Base-by-base conservation (phyloP, 1,284 basidiomycete species). In the Quambalaria eucalypti region DNA sequence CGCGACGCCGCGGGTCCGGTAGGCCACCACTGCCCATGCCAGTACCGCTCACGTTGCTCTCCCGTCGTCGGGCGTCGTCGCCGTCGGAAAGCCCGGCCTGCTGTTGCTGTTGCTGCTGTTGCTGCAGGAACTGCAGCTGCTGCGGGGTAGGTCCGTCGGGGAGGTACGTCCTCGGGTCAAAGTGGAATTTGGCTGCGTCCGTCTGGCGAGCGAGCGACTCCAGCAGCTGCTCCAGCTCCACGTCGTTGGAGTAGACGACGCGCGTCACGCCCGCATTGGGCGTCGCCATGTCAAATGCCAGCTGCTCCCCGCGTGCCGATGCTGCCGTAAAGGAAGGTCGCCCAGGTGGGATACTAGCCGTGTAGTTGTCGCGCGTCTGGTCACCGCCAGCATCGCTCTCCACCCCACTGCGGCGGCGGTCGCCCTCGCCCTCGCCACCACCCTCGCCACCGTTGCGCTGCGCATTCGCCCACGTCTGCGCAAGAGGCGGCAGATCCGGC, bases 181-280 rank as follows among this genome's bases (percentile, higher is more conserved):
- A 64, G 29, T 65, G 63, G 33, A 71, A 71, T 42, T 71, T 71
- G 52, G 67, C 68, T 39, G 59, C 61, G 33, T 64, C 62, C 21
- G 62, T 65, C 25, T 54, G 50, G 16, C 51, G 51, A 0, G 62
- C 63, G 9, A 71, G 49, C 1, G 59, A 51, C 48, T 69, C 62
- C 28, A 71, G 61, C 1, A 71, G 55, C 16, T 54, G 54, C 1
- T 68, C 68, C 12, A 71, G 55, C 40, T 71, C 67, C 12, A 65
- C 63, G 51, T 71, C 68, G 30, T 57, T 62, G 44, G 68, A 66
- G 52, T 71, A 71, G 12, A 71, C 63, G 54, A 71, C 69, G 2
- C 65, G 52, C 5, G 68, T 70, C 0, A 62, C 58, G 28, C 55
- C 33, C 1, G 44, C 54, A 10, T 52, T 30, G 10, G 60, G 54